phyloP scores from a whole-genome alignment of 2,329 filamentous ascomycete genomes.

The Pseudonectria buxi region DNA sequence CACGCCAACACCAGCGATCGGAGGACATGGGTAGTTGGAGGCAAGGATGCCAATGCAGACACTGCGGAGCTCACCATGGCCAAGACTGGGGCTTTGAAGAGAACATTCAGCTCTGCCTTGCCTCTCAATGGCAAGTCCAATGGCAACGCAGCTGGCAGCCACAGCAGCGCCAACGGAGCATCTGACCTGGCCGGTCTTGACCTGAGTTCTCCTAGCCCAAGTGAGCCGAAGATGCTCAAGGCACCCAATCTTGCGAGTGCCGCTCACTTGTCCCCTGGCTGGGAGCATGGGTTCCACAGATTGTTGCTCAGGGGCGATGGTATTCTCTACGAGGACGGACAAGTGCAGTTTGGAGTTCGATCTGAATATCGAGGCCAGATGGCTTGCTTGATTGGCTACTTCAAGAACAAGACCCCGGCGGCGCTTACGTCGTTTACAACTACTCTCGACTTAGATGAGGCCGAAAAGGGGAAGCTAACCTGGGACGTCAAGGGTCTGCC shows the following conservation, averaged over 20 bases:
- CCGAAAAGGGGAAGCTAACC: constrained; percentile 60
- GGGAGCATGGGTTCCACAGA: constrained; percentile 84
- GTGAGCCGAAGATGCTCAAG: constrained; percentile 53
- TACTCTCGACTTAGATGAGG: constrained; percentile 73
- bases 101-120: constrained; percentile 66
- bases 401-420: constrained; percentile 86
- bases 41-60: constrained; percentile 86
- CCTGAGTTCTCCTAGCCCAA: constrained; percentile 55
- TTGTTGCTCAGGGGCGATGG: constrained; percentile 76
- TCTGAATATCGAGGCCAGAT: constrained; percentile 95
- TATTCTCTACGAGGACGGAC: constrained; percentile 88
- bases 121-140: constrained; percentile 43
- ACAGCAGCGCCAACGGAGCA: constrained; percentile 43
- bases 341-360: constrained; percentile 85
- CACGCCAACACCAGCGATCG: constrained; percentile 89
- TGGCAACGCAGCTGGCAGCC: constrained; percentile 39
- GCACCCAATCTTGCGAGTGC: constrained; percentile 84
- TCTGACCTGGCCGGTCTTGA: constrained; percentile 78
- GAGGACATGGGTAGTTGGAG: constrained; percentile 95
- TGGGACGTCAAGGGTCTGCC: constrained; percentile 86
- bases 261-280: constrained; percentile 86
- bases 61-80: constrained; percentile 71
- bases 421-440: constrained; percentile 89
- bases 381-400: constrained; percentile 92
- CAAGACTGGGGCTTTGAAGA: constrained; percentile 75